Percentiles rank a stretch among this genome's conserved stretches.
Evolutionary conservation across 164 flowering plant genomes (phyloP).

Genomic region (Tetracentron sinense): DNA sequence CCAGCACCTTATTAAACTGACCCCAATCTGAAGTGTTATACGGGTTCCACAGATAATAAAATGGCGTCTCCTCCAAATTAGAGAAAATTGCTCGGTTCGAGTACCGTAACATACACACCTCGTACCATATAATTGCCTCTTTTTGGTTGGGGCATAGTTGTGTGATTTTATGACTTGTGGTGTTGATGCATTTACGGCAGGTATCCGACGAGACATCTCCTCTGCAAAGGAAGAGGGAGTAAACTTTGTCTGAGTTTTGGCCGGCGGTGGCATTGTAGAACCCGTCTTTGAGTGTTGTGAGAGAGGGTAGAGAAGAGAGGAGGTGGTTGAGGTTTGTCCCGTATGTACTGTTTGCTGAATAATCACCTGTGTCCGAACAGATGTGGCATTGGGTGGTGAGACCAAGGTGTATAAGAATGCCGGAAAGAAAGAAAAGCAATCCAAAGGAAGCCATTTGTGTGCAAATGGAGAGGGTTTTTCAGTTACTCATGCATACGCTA

Average conservation of each 20-base stretch:
- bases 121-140: constrained; percentile 8
- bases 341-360: no score
- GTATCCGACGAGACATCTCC: neutral
- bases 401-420: no score
- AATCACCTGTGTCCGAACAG: no score
- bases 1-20: neutral
- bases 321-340: no score
- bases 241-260: constrained; percentile 1
- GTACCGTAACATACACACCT: constrained; percentile 12
- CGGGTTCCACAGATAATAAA: neutral
- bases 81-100: neutral
- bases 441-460: no score
- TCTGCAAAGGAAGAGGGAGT: constrained; percentile 7
- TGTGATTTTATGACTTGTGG: neutral
- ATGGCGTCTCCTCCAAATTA: neutral
- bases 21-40: neutral
- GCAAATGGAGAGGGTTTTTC: no score
- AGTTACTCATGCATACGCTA: no score
- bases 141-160: neutral
- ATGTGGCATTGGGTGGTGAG: no score
- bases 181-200: neutral
- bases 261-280: constrained; percentile 9
- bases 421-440: no score
- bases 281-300: neutral
- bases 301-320: no score